phyloP scores from a whole-genome alignment of 2,329 filamentous ascomycete species.

The Cordyceps farinosa region DNA sequence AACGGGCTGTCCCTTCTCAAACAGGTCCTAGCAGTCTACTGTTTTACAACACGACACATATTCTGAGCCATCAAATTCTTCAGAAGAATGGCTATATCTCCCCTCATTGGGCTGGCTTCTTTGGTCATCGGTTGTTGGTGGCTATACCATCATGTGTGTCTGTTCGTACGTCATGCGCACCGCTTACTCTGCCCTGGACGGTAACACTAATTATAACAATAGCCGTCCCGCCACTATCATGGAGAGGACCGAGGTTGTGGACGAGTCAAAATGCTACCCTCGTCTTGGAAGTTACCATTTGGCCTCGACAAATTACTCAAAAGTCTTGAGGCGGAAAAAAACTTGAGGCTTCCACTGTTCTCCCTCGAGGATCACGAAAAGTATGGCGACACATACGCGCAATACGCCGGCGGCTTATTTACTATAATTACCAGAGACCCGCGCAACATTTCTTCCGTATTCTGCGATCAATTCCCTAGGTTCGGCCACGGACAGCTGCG shows the following conservation, averaged over 20 bases:
- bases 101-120: background rate
- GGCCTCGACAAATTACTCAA: slow-evolving; percentile 14
- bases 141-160: slow-evolving; percentile 6
- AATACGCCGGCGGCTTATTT: slow-evolving; percentile 11
- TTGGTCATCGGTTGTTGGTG: background rate
- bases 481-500: slow-evolving; percentile 10
- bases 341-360: background rate
- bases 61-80: too few relatives aligned
- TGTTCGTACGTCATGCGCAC: slow-evolving; percentile 1
- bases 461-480: slow-evolving; percentile 1
- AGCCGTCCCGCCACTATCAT: slow-evolving; percentile 14
- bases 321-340: slow-evolving; percentile 1
- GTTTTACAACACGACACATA: too few relatives aligned
- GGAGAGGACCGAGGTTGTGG: slow-evolving; percentile 10
- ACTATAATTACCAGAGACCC: slow-evolving; percentile 10
- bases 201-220: background rate
- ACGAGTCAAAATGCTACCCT: slow-evolving; percentile 9
- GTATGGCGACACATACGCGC: slow-evolving; percentile 8
- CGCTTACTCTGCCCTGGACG: background rate
- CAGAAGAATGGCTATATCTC: background rate
- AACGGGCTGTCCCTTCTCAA: too few relatives aligned
- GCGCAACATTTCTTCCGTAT: slow-evolving; percentile 12
- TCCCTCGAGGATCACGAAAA: slow-evolving; percentile 10
- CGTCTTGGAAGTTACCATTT: slow-evolving; percentile 12
- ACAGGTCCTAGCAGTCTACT: too few relatives aligned